Conservation (phyloP, 805 yeast genomes). For the Metschnikowia borealis region DNA sequence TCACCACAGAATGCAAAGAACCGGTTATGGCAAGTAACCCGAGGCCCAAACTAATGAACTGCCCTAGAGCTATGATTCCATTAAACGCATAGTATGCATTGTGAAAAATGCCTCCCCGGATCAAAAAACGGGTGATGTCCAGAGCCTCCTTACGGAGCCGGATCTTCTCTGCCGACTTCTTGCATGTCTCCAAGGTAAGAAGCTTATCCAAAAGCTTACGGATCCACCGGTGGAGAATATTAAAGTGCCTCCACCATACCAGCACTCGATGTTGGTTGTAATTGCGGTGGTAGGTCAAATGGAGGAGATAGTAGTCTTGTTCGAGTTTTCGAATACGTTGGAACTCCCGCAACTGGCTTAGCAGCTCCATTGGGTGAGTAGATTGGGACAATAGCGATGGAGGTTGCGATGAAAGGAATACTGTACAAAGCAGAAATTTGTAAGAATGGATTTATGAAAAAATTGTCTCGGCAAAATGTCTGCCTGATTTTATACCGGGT, state of each 20-base stretch:
- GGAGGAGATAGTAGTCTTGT: constrained; percentile 57
- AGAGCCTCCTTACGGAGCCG: constrained; percentile 13
- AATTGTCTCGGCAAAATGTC: background rate
- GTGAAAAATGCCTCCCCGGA: constrained; percentile 35
- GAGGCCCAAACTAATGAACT: constrained; percentile 71
- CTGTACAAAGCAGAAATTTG: background rate
- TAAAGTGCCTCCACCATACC: constrained; percentile 72
- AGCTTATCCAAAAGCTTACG: constrained; percentile 35
- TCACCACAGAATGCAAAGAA: constrained; percentile 31
- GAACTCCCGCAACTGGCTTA: background rate
- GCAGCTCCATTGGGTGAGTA: background rate
- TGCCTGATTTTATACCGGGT: background rate
- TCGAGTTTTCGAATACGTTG: constrained; percentile 7
- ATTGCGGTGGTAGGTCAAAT: constrained; percentile 65
- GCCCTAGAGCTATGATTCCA: constrained; percentile 68
- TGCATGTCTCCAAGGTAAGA: constrained; percentile 20
- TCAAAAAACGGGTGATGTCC: constrained; percentile 25
- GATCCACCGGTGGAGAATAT: constrained; percentile 56
- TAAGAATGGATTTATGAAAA: background rate
- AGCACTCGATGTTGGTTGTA: constrained; percentile 71
- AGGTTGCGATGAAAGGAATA: background rate
- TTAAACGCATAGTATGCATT: constrained; percentile 59
- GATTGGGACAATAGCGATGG: background rate
- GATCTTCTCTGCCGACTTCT: constrained; percentile 11
- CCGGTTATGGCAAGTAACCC: constrained; percentile 58